Base-by-base conservation (phyloP, 2,329 filamentous ascomycete species). In the Reticulascus tulasneorum region DNA sequence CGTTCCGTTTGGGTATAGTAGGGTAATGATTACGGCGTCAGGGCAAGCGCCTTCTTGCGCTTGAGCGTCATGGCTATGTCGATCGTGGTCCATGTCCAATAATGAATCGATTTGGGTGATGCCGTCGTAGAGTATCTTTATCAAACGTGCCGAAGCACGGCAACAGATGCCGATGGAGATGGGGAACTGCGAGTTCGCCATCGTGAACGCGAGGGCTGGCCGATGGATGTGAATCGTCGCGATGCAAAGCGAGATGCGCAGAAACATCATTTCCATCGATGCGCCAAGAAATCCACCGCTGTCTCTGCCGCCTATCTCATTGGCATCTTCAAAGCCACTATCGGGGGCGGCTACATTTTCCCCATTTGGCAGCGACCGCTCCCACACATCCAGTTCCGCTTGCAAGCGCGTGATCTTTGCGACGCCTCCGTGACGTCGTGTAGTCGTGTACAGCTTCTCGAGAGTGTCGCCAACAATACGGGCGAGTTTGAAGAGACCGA, bases 391-490 rank as follows among this genome's bases (percentile, higher is more conserved):
- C 1, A 53, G 48, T 23, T 54, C 48, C 2, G 47, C 44, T 9
- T 53, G 48, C 12, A 53, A 32, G 9, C 44, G 45, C 1, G 33
- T 24, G 15, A 52, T 50, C 9, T 52, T 54, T 2, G 44, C 34
- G 9, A 52, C 41, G 12, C 50, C 51, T 2, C 49, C 51, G 18
- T 48, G 49, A 11, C 51, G 44, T 8, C 33, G 29, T 4, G 51
- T 53, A 0, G 51, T 54, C 3, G 47, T 52, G 21, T 54, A 54
- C 2, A 53, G 29, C 6, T 46, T 47, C 9, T 52, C 49, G 5
- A 52, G 37, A 4, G 45, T 43, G 7, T 45, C 35, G 7, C 49
- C 48, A 6, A 51, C 41, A 18, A 53, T 52, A 13, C 42, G 44
- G 8, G 47, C 47, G 8, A 54, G 44, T 18, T 51, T 51, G 29